Evolutionary conservation across 2,329 filamentous ascomycete species (phyloP).

Genomic region (Phialophora expanda): DNA sequence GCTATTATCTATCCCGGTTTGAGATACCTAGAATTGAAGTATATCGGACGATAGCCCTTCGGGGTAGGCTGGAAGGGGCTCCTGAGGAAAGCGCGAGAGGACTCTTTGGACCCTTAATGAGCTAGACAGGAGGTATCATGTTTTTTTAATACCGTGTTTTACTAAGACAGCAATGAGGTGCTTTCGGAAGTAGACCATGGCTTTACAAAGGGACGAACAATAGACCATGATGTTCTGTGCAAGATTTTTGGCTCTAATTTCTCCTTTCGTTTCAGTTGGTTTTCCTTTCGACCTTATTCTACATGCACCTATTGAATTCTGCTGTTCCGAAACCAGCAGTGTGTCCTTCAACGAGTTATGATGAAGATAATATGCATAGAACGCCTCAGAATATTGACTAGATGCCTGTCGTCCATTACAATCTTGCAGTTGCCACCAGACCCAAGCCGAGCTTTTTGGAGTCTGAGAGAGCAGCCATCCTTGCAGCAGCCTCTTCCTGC

Average conservation of each 20-base stretch:
- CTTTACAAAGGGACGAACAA: neutral
- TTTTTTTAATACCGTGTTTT: neutral
- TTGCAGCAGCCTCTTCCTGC: neutral
- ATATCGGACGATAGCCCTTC: constrained; percentile 5
- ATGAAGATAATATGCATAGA: neutral
- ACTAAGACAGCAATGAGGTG: neutral
- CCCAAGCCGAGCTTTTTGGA: neutral
- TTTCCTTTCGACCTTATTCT: neutral
- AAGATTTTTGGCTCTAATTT: neutral
- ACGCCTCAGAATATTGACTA: neutral
- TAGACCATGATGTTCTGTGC: neutral
- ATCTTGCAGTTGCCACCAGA: neutral
- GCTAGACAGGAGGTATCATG: neutral
- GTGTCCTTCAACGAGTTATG: neutral
- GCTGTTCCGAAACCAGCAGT: neutral
- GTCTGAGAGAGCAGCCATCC: neutral
- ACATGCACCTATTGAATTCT: neutral
- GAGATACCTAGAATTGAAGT: constrained; percentile 58
- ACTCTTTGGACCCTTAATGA: neutral
- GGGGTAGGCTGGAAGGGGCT: neutral
- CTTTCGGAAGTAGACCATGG: neutral
- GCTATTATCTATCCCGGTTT: constrained; percentile 62
- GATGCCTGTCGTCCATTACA: neutral
- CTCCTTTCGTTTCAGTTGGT: neutral
- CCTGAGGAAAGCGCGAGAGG: no score